These are phyloP conservation scores for Endocalyx cinctus DNA, from an alignment of 2,329 filamentous ascomycete genomes.

Conservation along the genomic window DNA sequence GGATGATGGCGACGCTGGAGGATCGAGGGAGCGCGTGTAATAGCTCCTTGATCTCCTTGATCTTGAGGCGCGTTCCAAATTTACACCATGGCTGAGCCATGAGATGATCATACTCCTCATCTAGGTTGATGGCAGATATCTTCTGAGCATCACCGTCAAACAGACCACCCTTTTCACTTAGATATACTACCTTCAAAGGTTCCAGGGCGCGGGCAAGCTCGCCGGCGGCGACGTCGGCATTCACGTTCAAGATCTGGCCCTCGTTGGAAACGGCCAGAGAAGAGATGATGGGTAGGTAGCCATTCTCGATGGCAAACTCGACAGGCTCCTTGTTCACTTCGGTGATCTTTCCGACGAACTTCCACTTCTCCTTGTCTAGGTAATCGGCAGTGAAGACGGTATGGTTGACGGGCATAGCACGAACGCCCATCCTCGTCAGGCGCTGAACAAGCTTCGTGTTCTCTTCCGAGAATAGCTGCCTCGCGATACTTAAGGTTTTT, in stretches of 20 bases:
- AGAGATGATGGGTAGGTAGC: constrained; percentile 87
- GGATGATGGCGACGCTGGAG: constrained; percentile 95
- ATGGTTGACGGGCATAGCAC: constrained; percentile 81
- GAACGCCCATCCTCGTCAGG: constrained; percentile 83
- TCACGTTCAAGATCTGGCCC: constrained; percentile 93
- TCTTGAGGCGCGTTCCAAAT: constrained; percentile 93
- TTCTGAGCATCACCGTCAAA: constrained; percentile 92
- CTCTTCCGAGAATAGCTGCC: constrained; percentile 91
- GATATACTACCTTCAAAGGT: constrained; percentile 94
- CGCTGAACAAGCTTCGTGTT: constrained; percentile 89
- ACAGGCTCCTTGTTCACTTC: constrained; percentile 87
- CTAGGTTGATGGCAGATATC: constrained; percentile 95
- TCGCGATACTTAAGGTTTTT: constrained; percentile 85
- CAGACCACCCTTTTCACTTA: constrained; percentile 96
- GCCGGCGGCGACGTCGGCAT: constrained; percentile 92
- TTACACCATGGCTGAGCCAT: constrained; percentile 95
- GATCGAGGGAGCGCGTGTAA: constrained; percentile 83
- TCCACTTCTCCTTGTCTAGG: constrained; percentile 92
- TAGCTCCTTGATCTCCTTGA: constrained; percentile 94
- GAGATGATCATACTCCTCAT: constrained; percentile 89
- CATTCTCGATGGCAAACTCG: constrained; percentile 83
- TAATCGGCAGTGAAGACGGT: constrained; percentile 93
- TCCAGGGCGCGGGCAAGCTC: constrained; percentile 85
- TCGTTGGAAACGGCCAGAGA: constrained; percentile 94
- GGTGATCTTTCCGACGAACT: constrained; percentile 92